These are phyloP conservation scores for Mycena rosella DNA, from an alignment of 768 basidiomycete genomes.

Conservation along the genomic window DNA sequence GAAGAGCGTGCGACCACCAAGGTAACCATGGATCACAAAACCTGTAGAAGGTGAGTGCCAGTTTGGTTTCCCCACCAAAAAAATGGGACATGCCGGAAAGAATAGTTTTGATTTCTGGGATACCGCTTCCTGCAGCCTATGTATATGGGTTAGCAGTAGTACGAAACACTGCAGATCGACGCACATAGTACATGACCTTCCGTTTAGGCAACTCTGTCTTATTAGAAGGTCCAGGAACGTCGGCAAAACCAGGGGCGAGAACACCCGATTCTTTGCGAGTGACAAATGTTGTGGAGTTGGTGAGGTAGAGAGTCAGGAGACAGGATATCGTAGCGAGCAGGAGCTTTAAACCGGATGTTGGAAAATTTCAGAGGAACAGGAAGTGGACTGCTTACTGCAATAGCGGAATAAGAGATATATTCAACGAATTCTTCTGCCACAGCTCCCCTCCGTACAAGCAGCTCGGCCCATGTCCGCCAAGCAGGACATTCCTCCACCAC, in stretches of 20 bases:
- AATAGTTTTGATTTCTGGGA: constrained; percentile 97
- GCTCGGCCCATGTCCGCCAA: constrained; percentile 85
- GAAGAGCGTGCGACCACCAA: constrained; percentile 90
- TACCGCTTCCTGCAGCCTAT: constrained; percentile 94
- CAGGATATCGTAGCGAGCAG: constrained; percentile 78
- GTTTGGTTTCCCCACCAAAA: background rate
- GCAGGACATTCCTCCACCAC: constrained; percentile 63
- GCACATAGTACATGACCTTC: constrained; percentile 86
- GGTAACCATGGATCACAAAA: constrained; percentile 97
- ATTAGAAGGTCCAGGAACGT: constrained; percentile 40
- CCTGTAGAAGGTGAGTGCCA: constrained; percentile 57
- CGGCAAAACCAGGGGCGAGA: constrained; percentile 61
- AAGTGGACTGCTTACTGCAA: constrained; percentile 76
- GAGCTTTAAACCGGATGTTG: constrained; percentile 59
- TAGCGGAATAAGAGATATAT: constrained; percentile 75
- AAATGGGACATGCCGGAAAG: constrained; percentile 70
- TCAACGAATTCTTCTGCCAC: constrained; percentile 64
- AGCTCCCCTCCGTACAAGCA: constrained; percentile 55
- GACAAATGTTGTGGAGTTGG: constrained; percentile 88
- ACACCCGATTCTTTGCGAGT: constrained; percentile 93
- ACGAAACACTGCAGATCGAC: constrained; percentile 43
- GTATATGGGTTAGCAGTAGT: constrained; percentile 34
- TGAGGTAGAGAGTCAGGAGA: constrained; percentile 87
- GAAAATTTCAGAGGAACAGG: constrained; percentile 3
- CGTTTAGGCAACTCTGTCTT: constrained; percentile 57